Evolutionary conservation across 179 eudicot genomes (phyloP), one percentile per base, ranked within the genome.

Genomic region (Spinacia oleracea): DNA sequence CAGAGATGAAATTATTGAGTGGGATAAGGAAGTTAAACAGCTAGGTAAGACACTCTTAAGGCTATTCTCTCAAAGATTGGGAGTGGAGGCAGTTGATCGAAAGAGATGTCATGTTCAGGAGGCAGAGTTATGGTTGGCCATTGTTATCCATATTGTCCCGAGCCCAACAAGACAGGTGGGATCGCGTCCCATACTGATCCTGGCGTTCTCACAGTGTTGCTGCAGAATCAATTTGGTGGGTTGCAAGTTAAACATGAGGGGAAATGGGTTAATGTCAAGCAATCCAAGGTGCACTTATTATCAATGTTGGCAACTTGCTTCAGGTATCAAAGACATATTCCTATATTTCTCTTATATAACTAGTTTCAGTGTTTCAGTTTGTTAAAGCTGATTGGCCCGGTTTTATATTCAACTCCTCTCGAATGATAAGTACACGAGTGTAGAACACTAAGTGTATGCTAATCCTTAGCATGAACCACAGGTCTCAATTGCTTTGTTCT

Each of bases 91-190:
- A 1, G 80, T 85, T 23, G 86, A 77, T 76, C 91, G 83, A 89
- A 87, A 75, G 93, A 85, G 9, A 29, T 88, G 84, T 56, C 85
- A 0, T 90, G 90, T 69, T 75, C 85, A 75, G 93, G 77, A 27
- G 80, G 73, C 27, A 85, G 87, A 83, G 55, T 77, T 14, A 83
- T 88, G 92, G 91, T 69, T 15, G 86, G 78, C 0, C 93, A 92
- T 42, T 92, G 88, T 72, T 92, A 91, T 79, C 97, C 97, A 2
- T 74, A 82, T 34, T 92, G 97, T 73, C 97, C 96, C 0, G 88
- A 91, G 70, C 92, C 97, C 0, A 88, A 89, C 15, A 77, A 85
- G 82, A 92, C 93, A 0, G 78, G 84, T 10, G 97, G 97, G 84
- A 56, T 91, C 18, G 77, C 86, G 0, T 74, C 89, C 2, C 97